phyloP scores from a whole-genome alignment of 2,329 filamentous ascomycete genomes.

The Stemphylium lycopersici region DNA sequence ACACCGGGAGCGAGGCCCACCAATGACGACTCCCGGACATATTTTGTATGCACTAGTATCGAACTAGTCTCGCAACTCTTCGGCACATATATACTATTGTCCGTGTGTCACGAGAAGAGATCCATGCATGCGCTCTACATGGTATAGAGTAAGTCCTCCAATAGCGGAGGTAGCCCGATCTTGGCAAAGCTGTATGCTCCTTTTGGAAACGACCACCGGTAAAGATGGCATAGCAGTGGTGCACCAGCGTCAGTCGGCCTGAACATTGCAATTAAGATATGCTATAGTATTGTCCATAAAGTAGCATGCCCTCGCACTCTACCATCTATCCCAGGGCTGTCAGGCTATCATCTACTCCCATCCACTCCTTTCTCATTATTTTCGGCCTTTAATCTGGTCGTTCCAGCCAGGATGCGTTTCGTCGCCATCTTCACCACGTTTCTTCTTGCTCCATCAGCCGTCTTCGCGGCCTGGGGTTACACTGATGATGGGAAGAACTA shows the following conservation, averaged over 20 bases:
- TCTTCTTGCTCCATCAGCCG: constrained; percentile 37
- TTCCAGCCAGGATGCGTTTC: constrained; percentile 20
- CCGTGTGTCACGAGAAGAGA: not conserved
- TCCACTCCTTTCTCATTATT: not conserved
- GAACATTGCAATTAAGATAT: not conserved
- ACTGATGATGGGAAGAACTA: constrained; percentile 49
- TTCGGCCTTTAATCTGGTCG: not conserved
- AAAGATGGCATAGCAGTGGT: not conserved
- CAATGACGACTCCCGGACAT: not conserved
- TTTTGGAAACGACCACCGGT: not conserved
- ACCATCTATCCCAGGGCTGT: not conserved
- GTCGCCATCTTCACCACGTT: constrained; percentile 18
- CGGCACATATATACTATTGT: not conserved
- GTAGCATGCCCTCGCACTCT: not conserved
- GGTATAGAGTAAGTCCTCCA: not conserved
- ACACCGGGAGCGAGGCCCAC: not conserved
- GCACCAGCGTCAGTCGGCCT: too few relatives aligned
- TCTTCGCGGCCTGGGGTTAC: constrained; percentile 50
- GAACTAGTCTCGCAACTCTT: not conserved
- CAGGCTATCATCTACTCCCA: not conserved
- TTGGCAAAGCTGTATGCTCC: not conserved
- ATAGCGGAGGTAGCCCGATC: not conserved
- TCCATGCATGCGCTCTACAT: not conserved
- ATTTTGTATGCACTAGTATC: not conserved
- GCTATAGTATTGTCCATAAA: not conserved